A percentile compares a stretch with the other conserved stretches of the same genome.
These are phyloP conservation scores for Carex parvula DNA, from an alignment of 176 grass and related monocot genomes.

Conservation along the genomic window DNA sequence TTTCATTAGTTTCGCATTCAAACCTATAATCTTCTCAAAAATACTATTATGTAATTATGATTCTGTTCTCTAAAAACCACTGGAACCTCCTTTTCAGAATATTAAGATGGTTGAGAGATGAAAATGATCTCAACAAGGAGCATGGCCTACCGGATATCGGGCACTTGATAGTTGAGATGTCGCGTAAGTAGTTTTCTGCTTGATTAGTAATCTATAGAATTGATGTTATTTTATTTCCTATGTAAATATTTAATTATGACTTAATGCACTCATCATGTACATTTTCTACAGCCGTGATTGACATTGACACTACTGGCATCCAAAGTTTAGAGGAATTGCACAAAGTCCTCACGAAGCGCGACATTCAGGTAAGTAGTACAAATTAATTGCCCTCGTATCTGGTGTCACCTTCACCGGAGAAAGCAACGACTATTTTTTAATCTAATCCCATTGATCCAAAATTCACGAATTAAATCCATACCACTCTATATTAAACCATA, in stretches of 20 bases:
- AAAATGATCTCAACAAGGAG: slow-evolving; percentile 52
- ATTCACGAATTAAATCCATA: not conserved
- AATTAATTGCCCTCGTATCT: not conserved
- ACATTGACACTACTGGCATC: slow-evolving; percentile 79
- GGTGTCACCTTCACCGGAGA: not conserved
- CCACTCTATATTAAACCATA: not conserved
- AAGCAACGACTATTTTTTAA: not conserved
- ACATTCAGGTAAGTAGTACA: slow-evolving; percentile 51
- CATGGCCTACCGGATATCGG: slow-evolving; percentile 39
- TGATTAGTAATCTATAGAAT: not conserved
- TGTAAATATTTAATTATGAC: not conserved
- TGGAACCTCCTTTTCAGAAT: slow-evolving; percentile 48
- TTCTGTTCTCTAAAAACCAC: not conserved
- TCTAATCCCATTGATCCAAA: not conserved
- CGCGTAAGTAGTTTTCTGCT: slow-evolving; percentile 45
- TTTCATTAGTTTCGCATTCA: not conserved
- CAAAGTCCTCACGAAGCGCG: slow-evolving; percentile 45
- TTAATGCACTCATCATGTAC: not conserved
- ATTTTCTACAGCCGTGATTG: slow-evolving; percentile 56
- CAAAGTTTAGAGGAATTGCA: slow-evolving; percentile 63
- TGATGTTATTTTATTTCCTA: not conserved
- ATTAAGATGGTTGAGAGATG: slow-evolving; percentile 82
- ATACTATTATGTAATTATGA: not conserved
- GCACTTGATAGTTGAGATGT: slow-evolving; percentile 70
- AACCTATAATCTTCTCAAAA: not conserved